Evolutionary conservation across 2,329 filamentous ascomycete genomes (phyloP).

Genomic region (Fusarium camptoceras): DNA sequence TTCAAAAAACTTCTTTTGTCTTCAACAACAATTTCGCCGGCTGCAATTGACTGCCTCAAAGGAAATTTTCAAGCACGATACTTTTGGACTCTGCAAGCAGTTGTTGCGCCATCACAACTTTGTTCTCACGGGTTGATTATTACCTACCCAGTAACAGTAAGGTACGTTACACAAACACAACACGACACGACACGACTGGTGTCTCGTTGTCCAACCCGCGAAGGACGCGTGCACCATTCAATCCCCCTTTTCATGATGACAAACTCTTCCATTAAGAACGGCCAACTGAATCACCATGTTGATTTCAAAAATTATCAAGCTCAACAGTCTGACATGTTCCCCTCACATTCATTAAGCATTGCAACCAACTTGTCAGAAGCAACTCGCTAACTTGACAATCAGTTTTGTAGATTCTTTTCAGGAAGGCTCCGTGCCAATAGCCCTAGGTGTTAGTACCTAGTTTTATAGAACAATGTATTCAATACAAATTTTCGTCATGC

Average conservation of each 20-base stretch:
- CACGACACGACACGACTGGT: slow-evolving; percentile 24
- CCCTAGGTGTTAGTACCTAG: neutral
- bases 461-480: neutral
- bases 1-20: slow-evolving; percentile 15
- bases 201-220: slow-evolving; percentile 29
- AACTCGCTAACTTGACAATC: slow-evolving; percentile 43
- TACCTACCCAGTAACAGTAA: slow-evolving; percentile 24
- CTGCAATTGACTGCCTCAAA: slow-evolving; percentile 6
- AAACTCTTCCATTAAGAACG: slow-evolving; percentile 70
- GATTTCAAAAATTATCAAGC: slow-evolving; percentile 69
- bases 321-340: slow-evolving; percentile 69
- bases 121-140: neutral
- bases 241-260: slow-evolving; percentile 63
- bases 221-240: slow-evolving; percentile 1
- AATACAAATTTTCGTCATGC: neutral
- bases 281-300: slow-evolving; percentile 73
- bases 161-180: slow-evolving; percentile 36
- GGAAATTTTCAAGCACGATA: slow-evolving; percentile 16
- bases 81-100: neutral
- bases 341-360: slow-evolving; percentile 2
- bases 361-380: slow-evolving; percentile 8
- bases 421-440: neutral
- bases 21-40: slow-evolving; percentile 19
- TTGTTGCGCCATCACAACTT: neutral
- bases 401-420: slow-evolving; percentile 23